These are phyloP conservation scores for Catharanthus roseus DNA, from an alignment of 257 asterid genomes.

Conservation along the genomic window DNA sequence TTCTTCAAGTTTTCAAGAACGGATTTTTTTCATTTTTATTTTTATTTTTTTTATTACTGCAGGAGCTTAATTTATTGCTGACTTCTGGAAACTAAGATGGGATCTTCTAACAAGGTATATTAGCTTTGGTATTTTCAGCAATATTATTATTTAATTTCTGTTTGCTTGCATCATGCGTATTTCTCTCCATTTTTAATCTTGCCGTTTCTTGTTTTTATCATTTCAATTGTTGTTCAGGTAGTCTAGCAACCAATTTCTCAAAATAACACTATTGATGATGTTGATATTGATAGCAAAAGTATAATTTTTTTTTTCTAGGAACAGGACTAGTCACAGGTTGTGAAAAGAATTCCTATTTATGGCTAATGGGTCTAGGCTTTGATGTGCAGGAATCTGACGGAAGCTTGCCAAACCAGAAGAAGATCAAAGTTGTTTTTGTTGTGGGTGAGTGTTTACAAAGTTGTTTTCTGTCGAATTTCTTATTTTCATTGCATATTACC, in stretches of 20 bases:
- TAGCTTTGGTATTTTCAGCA: not conserved
- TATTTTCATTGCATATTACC: not conserved
- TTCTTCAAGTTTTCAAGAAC: not conserved
- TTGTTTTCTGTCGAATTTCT: not conserved
- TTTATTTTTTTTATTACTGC: not conserved
- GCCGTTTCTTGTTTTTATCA: not conserved
- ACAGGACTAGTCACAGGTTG: not conserved
- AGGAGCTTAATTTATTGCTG: not conserved
- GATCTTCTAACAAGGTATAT: constrained; percentile 2
- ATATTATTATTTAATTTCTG: not conserved
- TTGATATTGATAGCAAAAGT: not conserved
- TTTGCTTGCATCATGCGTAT: not conserved
- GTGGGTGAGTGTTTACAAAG: constrained; percentile 50
- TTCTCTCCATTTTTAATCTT: not conserved
- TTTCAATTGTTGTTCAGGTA: not conserved
- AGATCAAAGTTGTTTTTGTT: constrained; percentile 56
- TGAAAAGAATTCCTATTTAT: not conserved
- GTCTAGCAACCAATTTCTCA: not conserved
- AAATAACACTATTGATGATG: not conserved
- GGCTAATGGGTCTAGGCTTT: not conserved
- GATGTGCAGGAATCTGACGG: constrained; percentile 49
- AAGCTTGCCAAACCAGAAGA: constrained; percentile 26
- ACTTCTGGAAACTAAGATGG: not conserved
- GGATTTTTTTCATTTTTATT: not conserved
- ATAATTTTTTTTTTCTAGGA: not conserved